Percentiles rank a stretch among this genome's conserved stretches.
Conservation (phyloP, 306 rosid genomes). For the Castanea sativa region DNA sequence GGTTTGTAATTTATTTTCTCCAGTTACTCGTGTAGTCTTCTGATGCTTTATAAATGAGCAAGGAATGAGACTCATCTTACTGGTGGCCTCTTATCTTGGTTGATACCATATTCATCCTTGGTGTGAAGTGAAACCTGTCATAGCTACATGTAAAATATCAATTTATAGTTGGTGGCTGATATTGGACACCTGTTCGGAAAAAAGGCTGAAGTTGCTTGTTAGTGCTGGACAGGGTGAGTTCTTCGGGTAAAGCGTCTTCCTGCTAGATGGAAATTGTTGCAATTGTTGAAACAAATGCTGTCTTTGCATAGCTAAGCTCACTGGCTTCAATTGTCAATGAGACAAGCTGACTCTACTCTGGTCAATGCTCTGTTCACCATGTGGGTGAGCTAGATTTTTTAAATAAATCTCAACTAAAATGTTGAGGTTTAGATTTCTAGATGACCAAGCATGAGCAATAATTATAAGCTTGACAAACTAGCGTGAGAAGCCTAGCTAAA, state of each 20-base stretch:
- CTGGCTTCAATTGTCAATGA: not conserved
- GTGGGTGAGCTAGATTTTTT: not conserved
- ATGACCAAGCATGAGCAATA: not conserved
- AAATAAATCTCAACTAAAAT: not conserved
- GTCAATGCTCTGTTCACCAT: not conserved
- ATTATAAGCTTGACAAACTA: not conserved
- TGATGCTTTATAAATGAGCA: not conserved
- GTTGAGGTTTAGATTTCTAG: not conserved
- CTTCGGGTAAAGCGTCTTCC: not conserved
- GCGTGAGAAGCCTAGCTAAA: not conserved
- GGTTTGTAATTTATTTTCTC: constrained; percentile 45
- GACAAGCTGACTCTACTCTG: not conserved
- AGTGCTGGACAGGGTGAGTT: not conserved
- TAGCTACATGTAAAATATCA: not conserved
- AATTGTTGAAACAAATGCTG: not conserved
- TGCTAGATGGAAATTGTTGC: not conserved
- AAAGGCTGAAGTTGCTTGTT: not conserved
- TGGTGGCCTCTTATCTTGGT: not conserved
- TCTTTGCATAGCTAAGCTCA: not conserved
- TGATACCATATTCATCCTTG: not conserved
- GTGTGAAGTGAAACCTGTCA: not conserved
- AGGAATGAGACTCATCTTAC: not conserved
- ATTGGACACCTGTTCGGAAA: not conserved
- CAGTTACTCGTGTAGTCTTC: not conserved
- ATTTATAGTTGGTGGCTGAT: not conserved